Base-by-base conservation (phyloP, 257 asterid genomes). In the Scutellaria galericulata region DNA sequence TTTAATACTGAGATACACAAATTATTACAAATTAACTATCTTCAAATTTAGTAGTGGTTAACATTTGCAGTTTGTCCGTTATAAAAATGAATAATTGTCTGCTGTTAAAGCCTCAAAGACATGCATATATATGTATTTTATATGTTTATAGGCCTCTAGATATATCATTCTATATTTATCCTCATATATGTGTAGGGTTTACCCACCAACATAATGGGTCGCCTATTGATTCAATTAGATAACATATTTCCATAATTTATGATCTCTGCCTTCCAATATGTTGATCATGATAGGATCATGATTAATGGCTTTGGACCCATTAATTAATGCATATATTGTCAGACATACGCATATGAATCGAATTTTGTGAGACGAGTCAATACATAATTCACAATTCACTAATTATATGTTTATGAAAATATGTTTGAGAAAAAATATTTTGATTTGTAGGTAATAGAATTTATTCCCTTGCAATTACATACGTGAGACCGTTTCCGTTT, bases 171-270 rank as follows among this genome's bases (percentile, higher is more conserved):
- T 20, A 39, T 8, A 56, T 39, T 22, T 70, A 59, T 48, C 44
- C 45, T 47, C 42, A 46, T 63, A 40, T 31, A 63, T 70, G 14
- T 72, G 80, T 70, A 68, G 71, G 82, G 79, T 80, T 68, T 79
- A 86, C 77, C 84, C 75, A 82, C 90, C 86, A 90, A 83, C 91
- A 86, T 45, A 78, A 59, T 77, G 92, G 91, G 90, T 82, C 92
- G 35, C 79, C 80, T 83, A 77, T 78, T 54, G 77, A 81, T 77
- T 78, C 74, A 66, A 80, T 80, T 56, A 75, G 83, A 82, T 76
- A 77, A 75, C 87, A 86, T 52, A 68, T 64, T 72, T 64, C 74
- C 85, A 56, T 78, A 57, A 75, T 89, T 87, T 80, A 75, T 75
- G 84, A 85, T 70, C 76, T 74, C 76, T 74, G 78, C 87, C 91